Conservation (phyloP, 140 eudicot species). For the Ambrosia hybrid region DNA sequence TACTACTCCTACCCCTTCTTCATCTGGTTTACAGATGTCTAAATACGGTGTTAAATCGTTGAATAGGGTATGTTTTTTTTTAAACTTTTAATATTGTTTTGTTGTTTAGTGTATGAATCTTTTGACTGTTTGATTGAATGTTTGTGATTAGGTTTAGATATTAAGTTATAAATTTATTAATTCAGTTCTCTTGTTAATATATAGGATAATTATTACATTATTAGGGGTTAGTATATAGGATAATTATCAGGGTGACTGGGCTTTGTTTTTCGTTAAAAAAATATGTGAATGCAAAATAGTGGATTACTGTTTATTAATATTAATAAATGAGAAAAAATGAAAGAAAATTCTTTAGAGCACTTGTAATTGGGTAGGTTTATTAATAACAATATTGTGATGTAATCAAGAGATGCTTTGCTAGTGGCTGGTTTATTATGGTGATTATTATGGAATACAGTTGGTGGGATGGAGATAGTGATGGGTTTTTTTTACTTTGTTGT, state of each 20-base stretch:
- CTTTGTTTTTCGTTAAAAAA: too few relatives aligned
- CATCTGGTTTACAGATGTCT: conserved; percentile 71
- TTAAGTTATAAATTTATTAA: conserved; percentile 5
- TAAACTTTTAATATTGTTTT: neutral
- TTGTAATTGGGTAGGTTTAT: conserved; percentile 15
- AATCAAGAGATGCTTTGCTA: conserved; percentile 19
- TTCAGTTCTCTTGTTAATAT: too few relatives aligned
- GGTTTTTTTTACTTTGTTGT: conserved; percentile 28
- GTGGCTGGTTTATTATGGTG: conserved; percentile 28
- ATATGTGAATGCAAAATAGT: neutral
- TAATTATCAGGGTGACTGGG: too few relatives aligned
- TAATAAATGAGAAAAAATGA: neutral
- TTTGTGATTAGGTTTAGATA: conserved; percentile 9
- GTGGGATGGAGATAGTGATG: conserved; percentile 34
- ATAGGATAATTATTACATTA: too few relatives aligned
- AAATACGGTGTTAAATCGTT: conserved; percentile 61
- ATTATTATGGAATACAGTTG: conserved; percentile 26
- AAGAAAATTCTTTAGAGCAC: neutral
- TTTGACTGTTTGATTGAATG: conserved; percentile 2
- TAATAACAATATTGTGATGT: conserved; percentile 6
- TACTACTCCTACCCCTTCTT: conserved; percentile 79
- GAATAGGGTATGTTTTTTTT: neutral
- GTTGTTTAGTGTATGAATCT: neutral
- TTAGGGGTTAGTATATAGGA: too few relatives aligned
- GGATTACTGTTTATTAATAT: conserved; percentile 4